These are phyloP conservation scores for Eucalyptus curtisii DNA, from an alignment of 345 rosid genomes.

Conservation along the genomic window DNA sequence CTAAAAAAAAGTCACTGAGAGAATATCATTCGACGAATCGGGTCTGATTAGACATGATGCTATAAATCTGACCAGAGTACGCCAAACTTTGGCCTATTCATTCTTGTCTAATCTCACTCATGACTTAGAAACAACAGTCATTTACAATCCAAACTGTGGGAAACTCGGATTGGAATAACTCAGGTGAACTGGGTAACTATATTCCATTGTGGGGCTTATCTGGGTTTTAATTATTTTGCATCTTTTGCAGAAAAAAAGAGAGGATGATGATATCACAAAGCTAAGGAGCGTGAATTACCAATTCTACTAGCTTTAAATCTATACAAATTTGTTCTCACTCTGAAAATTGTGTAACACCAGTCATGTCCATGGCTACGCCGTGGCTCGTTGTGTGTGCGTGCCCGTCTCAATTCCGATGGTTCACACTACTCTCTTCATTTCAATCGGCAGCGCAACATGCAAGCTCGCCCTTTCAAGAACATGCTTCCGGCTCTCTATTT, in stretches of 20 bases:
- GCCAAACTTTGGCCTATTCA: not conserved
- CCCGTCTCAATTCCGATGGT: no score
- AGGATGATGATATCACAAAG: not conserved
- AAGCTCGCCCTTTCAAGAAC: not conserved
- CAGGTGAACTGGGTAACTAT: not conserved
- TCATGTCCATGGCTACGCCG: no score
- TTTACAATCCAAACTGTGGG: not conserved
- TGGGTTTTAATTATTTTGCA: not conserved
- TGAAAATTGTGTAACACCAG: no score
- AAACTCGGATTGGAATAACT: not conserved
- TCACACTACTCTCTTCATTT: no score
- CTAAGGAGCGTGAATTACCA: not conserved
- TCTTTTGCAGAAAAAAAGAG: not conserved
- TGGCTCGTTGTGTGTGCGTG: no score
- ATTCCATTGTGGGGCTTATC: not conserved
- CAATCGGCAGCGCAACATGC: no score
- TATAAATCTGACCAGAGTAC: not conserved
- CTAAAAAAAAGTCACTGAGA: not conserved
- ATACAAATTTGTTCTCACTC: not conserved
- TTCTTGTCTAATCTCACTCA: not conserved
- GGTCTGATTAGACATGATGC: not conserved
- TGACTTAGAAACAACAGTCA: not conserved
- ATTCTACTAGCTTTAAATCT: not conserved
- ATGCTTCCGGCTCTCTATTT: not conserved
- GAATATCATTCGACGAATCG: not conserved